These are phyloP conservation scores for Cladosporium sp. DNA, from an alignment of 2,329 filamentous ascomycete genomes.

Conservation along the genomic window DNA sequence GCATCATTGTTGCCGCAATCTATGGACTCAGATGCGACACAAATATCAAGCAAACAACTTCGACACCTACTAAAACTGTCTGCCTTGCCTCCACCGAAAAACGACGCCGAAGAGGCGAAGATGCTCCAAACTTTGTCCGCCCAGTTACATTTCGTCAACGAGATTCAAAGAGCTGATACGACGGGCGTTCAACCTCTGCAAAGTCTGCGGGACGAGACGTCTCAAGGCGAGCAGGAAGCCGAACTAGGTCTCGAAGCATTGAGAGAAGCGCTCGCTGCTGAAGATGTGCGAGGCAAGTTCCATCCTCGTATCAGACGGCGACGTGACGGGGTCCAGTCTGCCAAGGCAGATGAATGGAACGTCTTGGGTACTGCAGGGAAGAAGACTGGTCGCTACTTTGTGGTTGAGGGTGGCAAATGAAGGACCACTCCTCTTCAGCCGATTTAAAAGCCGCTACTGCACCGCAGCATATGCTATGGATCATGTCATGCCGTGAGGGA, in stretches of 20 bases:
- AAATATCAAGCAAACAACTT: conserved; percentile 63
- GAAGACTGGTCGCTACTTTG: conserved; percentile 69
- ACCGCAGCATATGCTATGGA: too few relatives aligned
- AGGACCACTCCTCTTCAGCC: background rate
- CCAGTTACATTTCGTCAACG: conserved; percentile 86
- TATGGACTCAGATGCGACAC: conserved; percentile 28
- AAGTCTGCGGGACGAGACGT: conserved; percentile 77
- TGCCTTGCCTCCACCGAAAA: conserved; percentile 70
- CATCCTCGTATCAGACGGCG: conserved; percentile 47
- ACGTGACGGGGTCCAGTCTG: conserved; percentile 34
- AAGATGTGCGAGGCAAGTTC: conserved; percentile 56
- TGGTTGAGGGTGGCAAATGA: conserved; percentile 61
- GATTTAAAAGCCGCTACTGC: too few relatives aligned
- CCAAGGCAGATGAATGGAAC: conserved; percentile 60
- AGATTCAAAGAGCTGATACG: conserved; percentile 77
- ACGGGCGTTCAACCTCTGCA: conserved; percentile 66
- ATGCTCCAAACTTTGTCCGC: conserved; percentile 73
- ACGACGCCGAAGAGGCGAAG: conserved; percentile 57
- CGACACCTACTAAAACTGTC: conserved; percentile 84
- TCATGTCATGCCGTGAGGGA: too few relatives aligned
- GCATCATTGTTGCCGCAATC: conserved; percentile 61
- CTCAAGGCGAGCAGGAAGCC: conserved; percentile 49
- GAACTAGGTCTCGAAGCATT: conserved; percentile 58
- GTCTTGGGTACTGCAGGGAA: conserved; percentile 62
- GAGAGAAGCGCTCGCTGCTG: conserved; percentile 52